phyloP scores from a whole-genome alignment of 2,329 filamentous ascomycete genomes.

The Aplosporella prunicola region DNA sequence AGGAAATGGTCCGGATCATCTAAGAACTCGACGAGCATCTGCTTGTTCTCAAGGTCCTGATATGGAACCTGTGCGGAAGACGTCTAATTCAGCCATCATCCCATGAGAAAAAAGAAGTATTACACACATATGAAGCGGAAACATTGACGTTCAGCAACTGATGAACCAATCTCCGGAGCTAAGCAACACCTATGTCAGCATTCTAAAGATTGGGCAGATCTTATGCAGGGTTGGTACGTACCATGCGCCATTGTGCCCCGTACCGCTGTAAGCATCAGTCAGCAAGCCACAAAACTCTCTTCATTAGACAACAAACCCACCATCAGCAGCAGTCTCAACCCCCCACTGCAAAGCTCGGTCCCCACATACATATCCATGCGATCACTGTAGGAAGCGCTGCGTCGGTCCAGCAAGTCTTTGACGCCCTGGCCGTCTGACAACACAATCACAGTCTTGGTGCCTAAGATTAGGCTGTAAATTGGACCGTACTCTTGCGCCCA shows the following conservation, averaged over 20 bases:
- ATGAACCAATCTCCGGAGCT: conserved; percentile 14
- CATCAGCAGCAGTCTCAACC: conserved; percentile 15
- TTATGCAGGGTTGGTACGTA: neutral
- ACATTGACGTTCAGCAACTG: conserved; percentile 15
- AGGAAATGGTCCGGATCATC: conserved; percentile 34
- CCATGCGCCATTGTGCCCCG: conserved; percentile 14
- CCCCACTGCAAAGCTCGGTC: conserved; percentile 15
- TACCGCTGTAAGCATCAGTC: conserved; percentile 13
- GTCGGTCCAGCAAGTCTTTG: conserved; percentile 45
- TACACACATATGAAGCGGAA: conserved; percentile 13
- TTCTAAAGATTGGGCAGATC: too few relatives aligned
- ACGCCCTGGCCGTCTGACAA: conserved; percentile 37
- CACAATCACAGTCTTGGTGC: conserved; percentile 40
- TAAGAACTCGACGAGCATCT: conserved; percentile 43
- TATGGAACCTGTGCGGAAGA: conserved; percentile 41
- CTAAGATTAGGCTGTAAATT: conserved; percentile 43
- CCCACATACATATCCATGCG: conserved; percentile 36
- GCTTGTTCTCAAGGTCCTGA: conserved; percentile 47
- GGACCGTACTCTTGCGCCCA: conserved; percentile 47
- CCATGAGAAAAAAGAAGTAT: too few relatives aligned
- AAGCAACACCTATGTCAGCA: neutral
- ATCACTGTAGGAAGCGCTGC: conserved; percentile 42
- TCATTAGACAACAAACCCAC: conserved; percentile 8
- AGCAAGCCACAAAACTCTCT: neutral
- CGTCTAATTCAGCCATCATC: too few relatives aligned